Evolutionary conservation across 768 basidiomycete genomes (phyloP).

Genomic region (Naganishia vaughanmartiniae): DNA sequence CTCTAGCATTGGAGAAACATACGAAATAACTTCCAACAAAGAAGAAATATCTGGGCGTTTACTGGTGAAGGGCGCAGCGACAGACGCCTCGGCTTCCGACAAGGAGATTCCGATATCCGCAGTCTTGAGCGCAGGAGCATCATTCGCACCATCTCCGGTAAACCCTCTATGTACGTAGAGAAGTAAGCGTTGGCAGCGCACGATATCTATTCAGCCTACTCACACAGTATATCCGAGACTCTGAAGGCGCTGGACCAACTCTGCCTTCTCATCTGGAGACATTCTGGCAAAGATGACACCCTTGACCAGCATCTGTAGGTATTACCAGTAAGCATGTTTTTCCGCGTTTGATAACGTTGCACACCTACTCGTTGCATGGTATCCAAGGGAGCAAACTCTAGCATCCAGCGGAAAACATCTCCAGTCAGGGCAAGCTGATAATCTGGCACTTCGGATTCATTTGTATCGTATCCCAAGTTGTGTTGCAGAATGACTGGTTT

Average conservation of each 20-base stretch:
- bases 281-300: constrained; percentile 95
- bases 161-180: constrained; percentile 58
- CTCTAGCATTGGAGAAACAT: constrained; percentile 7
- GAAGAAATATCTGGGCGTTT: constrained; percentile 91
- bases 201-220: background rate
- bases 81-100: constrained; percentile 96
- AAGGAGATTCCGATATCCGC: constrained; percentile 96
- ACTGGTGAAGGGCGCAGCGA: constrained; percentile 95
- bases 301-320: constrained; percentile 85
- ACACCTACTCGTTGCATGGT: constrained; percentile 80
- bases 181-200: background rate
- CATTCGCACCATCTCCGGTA: constrained; percentile 98
- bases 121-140: constrained; percentile 96
- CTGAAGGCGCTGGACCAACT: constrained; percentile 91
- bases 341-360: background rate
- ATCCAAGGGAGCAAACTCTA: constrained; percentile 88
- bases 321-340: background rate
- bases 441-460: constrained; percentile 74
- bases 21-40: constrained; percentile 88
- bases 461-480: constrained; percentile 61
- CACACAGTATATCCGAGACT: constrained; percentile 83
- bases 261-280: constrained; percentile 99
- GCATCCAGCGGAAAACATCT: constrained; percentile 97
- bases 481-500: constrained; percentile 68
- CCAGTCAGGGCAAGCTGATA: constrained; percentile 90